Evolutionary conservation across 2,329 filamentous ascomycete species (phyloP).

Genomic region (Claviceps quebecensis): DNA sequence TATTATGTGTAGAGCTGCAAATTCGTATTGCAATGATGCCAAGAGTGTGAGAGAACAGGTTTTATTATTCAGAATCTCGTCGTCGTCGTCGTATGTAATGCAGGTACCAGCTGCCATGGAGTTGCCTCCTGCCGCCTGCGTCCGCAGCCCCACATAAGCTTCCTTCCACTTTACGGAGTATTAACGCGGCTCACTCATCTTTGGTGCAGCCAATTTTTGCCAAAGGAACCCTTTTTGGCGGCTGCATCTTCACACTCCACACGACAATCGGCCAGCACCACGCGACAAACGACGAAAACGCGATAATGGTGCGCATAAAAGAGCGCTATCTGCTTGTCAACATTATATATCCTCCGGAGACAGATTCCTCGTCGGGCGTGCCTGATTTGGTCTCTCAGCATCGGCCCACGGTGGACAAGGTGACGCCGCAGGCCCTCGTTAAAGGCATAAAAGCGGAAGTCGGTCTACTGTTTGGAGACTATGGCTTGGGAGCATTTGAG

Average conservation of each 20-base stretch:
- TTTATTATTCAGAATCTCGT: no score
- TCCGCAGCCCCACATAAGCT: background rate
- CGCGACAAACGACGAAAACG: background rate
- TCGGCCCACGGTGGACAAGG: slow-evolving; percentile 58
- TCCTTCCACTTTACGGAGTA: background rate
- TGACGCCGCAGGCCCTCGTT: slow-evolving; percentile 52
- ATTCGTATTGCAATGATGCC: background rate
- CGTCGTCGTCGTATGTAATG: background rate
- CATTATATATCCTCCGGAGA: slow-evolving; percentile 66
- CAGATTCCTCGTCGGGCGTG: slow-evolving; percentile 22
- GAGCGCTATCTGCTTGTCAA: slow-evolving; percentile 92
- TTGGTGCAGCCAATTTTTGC: background rate
- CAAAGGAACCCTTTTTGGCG: background rate
- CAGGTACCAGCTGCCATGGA: background rate
- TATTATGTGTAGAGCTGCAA: background rate
- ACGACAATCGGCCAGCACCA: background rate
- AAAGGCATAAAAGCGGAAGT: slow-evolving; percentile 59
- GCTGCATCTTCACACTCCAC: background rate
- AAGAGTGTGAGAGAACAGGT: background rate
- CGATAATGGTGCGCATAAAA: slow-evolving; percentile 81
- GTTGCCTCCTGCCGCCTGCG: background rate
- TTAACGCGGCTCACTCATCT: background rate
- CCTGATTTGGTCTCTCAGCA: slow-evolving; percentile 60
- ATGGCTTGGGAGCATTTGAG: slow-evolving; percentile 62
- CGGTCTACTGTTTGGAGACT: slow-evolving; percentile 70